Evolutionary conservation across 2,329 filamentous ascomycete genomes (phyloP).

Genomic region (Monilinia laxa): DNA sequence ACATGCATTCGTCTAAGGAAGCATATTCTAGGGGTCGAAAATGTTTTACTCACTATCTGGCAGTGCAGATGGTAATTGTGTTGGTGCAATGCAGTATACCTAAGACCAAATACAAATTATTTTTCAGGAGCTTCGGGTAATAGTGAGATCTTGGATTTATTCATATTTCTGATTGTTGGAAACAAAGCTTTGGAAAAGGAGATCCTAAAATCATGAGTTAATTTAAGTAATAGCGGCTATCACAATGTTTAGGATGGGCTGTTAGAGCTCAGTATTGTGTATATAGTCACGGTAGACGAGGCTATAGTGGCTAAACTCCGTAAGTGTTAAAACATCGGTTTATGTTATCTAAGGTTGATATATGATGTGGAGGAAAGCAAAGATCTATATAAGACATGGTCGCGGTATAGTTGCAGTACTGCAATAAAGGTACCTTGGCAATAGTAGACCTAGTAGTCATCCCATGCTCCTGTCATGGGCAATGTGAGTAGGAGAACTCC

Average conservation of each 20-base stretch:
- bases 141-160: too few species aligned
- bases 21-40: background rate
- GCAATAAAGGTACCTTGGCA: background rate
- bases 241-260: too few species aligned
- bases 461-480: too few species aligned
- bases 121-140: too few species aligned
- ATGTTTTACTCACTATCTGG: background rate
- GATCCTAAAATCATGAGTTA: too few species aligned
- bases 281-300: background rate
- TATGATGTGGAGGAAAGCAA: background rate
- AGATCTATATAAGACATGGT: background rate
- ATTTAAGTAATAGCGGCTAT: too few species aligned
- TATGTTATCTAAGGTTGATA: background rate
- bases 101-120: too few species aligned
- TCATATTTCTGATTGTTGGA: too few species aligned
- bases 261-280: too few species aligned
- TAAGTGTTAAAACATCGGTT: background rate
- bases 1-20: background rate
- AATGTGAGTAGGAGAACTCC: background rate
- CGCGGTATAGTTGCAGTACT: background rate
- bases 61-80: background rate
- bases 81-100: background rate
- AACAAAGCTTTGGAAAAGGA: too few species aligned
- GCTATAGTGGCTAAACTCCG: background rate
- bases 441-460: background rate